Evolutionary conservation across 2,329 filamentous ascomycete genomes (phyloP), one percentile per base, ranked within the genome.

Genomic region (Colletotrichum sp.): DNA sequence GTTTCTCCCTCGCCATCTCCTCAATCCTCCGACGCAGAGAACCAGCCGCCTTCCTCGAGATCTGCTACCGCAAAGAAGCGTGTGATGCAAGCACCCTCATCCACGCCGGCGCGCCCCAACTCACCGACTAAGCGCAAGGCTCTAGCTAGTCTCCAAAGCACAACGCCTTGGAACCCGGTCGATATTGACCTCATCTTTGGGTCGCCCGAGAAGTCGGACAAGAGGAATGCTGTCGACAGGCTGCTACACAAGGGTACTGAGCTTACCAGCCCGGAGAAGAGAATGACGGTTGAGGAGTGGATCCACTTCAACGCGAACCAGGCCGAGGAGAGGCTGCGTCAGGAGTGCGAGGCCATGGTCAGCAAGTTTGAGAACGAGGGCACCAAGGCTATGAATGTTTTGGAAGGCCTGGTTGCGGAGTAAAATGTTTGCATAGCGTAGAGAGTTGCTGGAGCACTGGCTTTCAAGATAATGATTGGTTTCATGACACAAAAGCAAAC

Each of bases 261-360:
- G 16, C 85, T 99, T 69, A 93, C 91, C 3, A 94, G 90, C 69
- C 91, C 93, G 0, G 97, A 99, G 87, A 96, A 94, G 87, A 88
- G 90, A 49, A 98, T 99, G 96, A 96, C 93, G 7, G 95, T 99
- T 0, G 95, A 98, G 83, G 93, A 98, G 84, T 99, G 96, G 95
- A 94, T 99, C 52, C 88, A 93, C 74, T 91, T 93, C 85, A 96
- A 97, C 79, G 97, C 97, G 0, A 90, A 90, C 77, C 89, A 93
- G 82, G 95, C 95, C 0, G 96, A 99, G 87, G 92, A 93, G 84
- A 93, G 92, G 83, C 87, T 99, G 71, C 93, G 93, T 81, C 87
- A 89, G 44, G 94, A 98, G 82, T 98, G 96, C 81, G 96, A 99
- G 87, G 87, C 92, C 30, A 91, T 98, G 84, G 95, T 99, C 7